Base-by-base conservation (phyloP, 83 land plant genomes). In the Diphasiastrum complanatum region DNA sequence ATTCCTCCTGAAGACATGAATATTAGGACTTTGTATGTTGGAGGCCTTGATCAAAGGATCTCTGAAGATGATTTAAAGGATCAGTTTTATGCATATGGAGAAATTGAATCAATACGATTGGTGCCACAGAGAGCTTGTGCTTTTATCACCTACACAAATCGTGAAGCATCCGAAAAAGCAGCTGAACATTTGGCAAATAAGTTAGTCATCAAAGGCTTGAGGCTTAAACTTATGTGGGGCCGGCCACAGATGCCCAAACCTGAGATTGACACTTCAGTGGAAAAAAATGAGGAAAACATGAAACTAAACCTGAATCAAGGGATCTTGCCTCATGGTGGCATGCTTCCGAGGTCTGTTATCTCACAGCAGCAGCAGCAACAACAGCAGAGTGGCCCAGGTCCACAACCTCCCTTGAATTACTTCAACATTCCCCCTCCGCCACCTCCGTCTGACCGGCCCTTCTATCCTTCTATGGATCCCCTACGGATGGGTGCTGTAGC, bases 391-490 rank as follows among this genome's bases (percentile, higher is more conserved):
- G 75, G 70, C 5, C 55, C 70, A 20, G 79, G 68, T 52, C 83
- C 75, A 22, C 83, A 73, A 37, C 68, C 65, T 40, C 64, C 80
- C 5, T 51, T 68, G 51, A 75, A 76, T 47, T 91, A 87, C 62
- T 89, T 81, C 74, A 85, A 85, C 47, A 75, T 89, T 33, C 97
- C 97, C 29, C 73, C 73, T 19, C 81, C 86, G 14, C 77, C 77
- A 33, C 83, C 82, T 6, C 83, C 78, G 23, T 64, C 82, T 16
- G 88, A 85, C 28, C 72, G 96, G 48, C 70, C 83, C 1, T 84
- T 63, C 51, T 93, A 93, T 61, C 98, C 98, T 12, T 93, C 98
- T 4, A 93, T 93, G 98, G 98, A 93, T 73, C 98, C 98, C 31
- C 98, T 83, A 61, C 79, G 98, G 48, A 93, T 93, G 98, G 98